A percentile compares a stretch with the other conserved stretches of the same genome.
Evolutionary conservation across 768 basidiomycete genomes (phyloP).

Genomic region (Pleurotus djamor): DNA sequence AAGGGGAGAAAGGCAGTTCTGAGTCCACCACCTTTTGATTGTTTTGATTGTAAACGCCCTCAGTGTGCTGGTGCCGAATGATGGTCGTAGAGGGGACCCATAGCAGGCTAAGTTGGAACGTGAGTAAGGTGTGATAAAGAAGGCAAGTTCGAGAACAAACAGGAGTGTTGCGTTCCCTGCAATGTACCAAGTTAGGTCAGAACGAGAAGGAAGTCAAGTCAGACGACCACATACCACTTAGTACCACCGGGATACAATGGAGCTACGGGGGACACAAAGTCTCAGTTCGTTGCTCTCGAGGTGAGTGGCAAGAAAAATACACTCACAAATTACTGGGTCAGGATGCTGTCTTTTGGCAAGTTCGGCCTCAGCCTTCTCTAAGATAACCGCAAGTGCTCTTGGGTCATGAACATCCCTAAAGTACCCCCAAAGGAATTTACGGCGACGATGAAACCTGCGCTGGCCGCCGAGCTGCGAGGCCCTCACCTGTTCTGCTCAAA

Average conservation of each 20-base stretch:
- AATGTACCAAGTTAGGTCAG: conserved; percentile 5
- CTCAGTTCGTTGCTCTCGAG: not conserved
- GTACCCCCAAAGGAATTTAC: not conserved
- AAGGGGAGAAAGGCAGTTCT: not conserved
- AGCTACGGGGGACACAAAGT: conserved; percentile 39
- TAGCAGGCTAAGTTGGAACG: conserved; percentile 45
- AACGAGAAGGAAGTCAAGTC: conserved; percentile 4
- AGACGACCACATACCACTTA: conserved; percentile 73
- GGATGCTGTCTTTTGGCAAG: conserved; percentile 74
- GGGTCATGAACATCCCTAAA: conserved; percentile 82
- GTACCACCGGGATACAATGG: conserved; percentile 86
- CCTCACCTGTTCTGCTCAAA: conserved; percentile 91
- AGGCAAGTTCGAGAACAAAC: conserved; percentile 35
- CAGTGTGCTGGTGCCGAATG: conserved; percentile 10
- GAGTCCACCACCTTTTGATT: not conserved
- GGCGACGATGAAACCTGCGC: conserved; percentile 1
- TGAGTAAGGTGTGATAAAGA: conserved; percentile 4
- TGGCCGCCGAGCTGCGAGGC: not conserved
- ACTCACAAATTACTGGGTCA: conserved; percentile 92
- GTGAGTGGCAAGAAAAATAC: conserved; percentile 26
- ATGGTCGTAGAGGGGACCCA: conserved; percentile 68
- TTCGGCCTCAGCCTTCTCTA: conserved; percentile 77
- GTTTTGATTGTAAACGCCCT: not conserved
- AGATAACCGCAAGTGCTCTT: conserved; percentile 70
- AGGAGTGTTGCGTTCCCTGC: conserved; percentile 79